Conservation (phyloP, 108 stramenopile genomes). For the Cyclotella sp. region DNA sequence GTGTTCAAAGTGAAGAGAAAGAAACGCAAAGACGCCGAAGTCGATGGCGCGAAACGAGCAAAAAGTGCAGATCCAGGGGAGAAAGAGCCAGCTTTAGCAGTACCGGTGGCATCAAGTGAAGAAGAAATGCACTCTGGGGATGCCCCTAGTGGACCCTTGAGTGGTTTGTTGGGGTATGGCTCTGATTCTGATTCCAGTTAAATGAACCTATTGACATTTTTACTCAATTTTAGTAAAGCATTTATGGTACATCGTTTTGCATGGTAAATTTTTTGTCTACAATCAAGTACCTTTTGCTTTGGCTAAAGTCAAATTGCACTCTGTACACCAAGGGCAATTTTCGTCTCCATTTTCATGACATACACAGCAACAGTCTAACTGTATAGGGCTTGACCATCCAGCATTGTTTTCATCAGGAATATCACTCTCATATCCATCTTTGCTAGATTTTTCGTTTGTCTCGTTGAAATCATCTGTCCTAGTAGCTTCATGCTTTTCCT, state of each 20-base stretch:
- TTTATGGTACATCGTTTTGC: no score
- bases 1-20: constrained; percentile 63
- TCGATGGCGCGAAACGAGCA: constrained; percentile 1
- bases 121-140: not conserved
- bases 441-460: not conserved
- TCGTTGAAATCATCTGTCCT: not conserved
- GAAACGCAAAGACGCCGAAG: constrained; percentile 17
- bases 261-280: no score
- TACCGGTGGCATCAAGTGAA: not conserved
- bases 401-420: constrained; percentile 20
- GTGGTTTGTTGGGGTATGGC: constrained; percentile 73
- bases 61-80: constrained; percentile 12
- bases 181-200: constrained; percentile 59
- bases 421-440: constrained; percentile 17
- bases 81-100: constrained; percentile 6
- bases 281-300: not conserved
- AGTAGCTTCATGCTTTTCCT: not conserved
- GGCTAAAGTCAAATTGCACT: constrained; percentile 35
- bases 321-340: constrained; percentile 50
- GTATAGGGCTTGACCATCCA: constrained; percentile 50
- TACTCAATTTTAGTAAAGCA: no score
- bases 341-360: constrained; percentile 55
- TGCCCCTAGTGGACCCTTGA: constrained; percentile 39
- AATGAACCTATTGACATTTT: no score
- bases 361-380: constrained; percentile 81